A percentile compares a stretch with the other conserved stretches of the same genome.
These are phyloP conservation scores for Malus hybrid DNA, from an alignment of 331 rosid species.

Conservation along the genomic window DNA sequence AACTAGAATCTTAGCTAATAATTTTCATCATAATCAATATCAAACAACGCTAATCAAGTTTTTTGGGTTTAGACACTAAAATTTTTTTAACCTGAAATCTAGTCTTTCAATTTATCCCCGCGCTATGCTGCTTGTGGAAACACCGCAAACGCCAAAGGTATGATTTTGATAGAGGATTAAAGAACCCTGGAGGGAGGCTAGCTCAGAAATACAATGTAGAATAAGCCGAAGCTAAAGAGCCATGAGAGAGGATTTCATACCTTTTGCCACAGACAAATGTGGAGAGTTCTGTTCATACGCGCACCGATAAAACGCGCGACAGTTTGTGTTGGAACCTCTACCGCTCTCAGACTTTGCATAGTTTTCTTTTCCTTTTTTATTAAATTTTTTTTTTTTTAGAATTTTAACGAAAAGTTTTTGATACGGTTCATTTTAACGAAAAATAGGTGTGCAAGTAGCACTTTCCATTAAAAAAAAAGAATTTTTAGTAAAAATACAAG, in stretches of 20 bases:
- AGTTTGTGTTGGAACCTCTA: not conserved
- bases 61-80: not conserved
- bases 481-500: too few relatives aligned
- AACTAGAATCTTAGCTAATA: not conserved
- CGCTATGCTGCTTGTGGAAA: not conserved
- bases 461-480: too few relatives aligned
- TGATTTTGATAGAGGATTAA: too few relatives aligned
- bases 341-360: not conserved
- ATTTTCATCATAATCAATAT: not conserved
- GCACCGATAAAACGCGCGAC: not conserved
- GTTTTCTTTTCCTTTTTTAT: too few relatives aligned
- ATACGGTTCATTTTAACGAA: too few relatives aligned
- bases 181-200: too few relatives aligned
- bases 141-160: too few relatives aligned
- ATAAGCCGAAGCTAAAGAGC: not conserved
- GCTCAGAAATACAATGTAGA: not conserved
- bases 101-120: not conserved
- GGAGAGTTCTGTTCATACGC: not conserved
- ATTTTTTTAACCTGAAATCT: not conserved
- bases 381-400: too few relatives aligned
- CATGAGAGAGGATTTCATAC: not conserved
- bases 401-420: too few relatives aligned
- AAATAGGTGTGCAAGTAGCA: too few relatives aligned
- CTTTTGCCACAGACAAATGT: not conserved
- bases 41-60: not conserved